Conservation (phyloP, 164 flowering plant species). For the Nymphaea colorata region DNA sequence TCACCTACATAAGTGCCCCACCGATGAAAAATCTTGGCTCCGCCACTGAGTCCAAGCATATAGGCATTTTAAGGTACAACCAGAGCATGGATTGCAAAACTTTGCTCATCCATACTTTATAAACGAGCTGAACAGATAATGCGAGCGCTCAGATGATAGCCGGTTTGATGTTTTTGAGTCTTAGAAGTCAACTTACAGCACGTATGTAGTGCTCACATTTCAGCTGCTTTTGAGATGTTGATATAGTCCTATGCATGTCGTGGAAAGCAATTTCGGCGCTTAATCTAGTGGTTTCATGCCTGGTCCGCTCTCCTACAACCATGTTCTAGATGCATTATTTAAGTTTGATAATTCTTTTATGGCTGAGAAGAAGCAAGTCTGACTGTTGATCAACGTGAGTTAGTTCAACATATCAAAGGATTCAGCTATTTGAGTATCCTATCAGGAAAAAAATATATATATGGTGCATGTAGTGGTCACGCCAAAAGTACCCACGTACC, state of each 20-base stretch:
- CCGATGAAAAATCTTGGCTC: too few relatives aligned
- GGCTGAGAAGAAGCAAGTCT: too few relatives aligned
- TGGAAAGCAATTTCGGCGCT: conserved; percentile 40
- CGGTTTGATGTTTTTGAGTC: conserved; percentile 31
- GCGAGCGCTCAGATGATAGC: conserved; percentile 21
- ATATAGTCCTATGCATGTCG: conserved; percentile 51
- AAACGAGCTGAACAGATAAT: conserved; percentile 47
- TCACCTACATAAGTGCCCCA: too few relatives aligned
- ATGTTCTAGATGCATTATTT: conserved; percentile 59
- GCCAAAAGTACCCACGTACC: too few relatives aligned
- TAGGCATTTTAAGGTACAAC: too few relatives aligned
- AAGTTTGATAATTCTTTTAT: too few relatives aligned
- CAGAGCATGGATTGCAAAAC: conserved; percentile 34
- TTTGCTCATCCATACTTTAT: conserved; percentile 57
- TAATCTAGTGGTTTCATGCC: conserved; percentile 59
- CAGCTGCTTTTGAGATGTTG: conserved; percentile 58
- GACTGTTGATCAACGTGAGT: too few relatives aligned
- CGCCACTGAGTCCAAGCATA: too few relatives aligned
- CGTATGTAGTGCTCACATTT: conserved; percentile 41
- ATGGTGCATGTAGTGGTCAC: too few relatives aligned
- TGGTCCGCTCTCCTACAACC: conserved; percentile 68
- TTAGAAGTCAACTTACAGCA: conserved; percentile 40
- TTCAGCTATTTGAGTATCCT: too few relatives aligned
- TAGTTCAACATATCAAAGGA: too few relatives aligned
- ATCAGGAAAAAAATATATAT: too few relatives aligned